Evolutionary conservation across 179 eudicot species (phyloP).

Genomic region (Beta lomatogona): DNA sequence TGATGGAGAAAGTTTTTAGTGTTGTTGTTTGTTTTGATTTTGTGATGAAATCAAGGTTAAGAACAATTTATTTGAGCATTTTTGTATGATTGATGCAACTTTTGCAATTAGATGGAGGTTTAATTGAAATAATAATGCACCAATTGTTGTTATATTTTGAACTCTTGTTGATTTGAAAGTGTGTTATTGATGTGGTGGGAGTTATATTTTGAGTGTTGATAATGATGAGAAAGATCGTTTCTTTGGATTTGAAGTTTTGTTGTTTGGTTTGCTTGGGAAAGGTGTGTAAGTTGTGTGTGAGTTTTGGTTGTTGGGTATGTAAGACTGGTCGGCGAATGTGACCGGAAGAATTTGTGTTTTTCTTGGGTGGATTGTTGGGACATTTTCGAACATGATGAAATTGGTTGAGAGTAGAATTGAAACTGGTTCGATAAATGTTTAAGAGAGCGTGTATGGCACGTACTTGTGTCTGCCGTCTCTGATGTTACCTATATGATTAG

Average conservation of each 20-base stretch:
- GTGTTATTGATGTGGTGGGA: neutral
- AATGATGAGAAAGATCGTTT: conserved; percentile 1
- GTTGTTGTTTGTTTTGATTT: conserved; percentile 13
- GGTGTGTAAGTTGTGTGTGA: neutral
- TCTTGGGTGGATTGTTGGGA: neutral
- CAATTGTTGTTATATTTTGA: neutral
- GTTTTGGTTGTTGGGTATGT: conserved; percentile 3
- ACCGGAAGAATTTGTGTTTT: neutral
- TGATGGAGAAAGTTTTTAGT: neutral
- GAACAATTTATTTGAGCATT: too few species aligned
- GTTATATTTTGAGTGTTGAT: neutral
- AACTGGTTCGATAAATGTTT: neutral
- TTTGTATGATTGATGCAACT: too few species aligned
- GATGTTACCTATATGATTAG: neutral
- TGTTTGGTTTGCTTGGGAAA: neutral
- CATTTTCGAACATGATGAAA: neutral
- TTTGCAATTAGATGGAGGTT: neutral
- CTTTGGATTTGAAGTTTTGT: neutral
- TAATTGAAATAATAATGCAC: conserved; percentile 19
- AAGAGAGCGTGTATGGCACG: neutral
- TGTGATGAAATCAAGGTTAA: conserved; percentile 15
- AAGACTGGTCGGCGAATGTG: neutral
- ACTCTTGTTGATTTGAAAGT: conserved; percentile 8
- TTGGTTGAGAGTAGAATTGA: neutral
- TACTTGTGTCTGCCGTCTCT: neutral